Base-by-base conservation (phyloP, 2,329 filamentous ascomycete species). In the Neoascochyta sp. region DNA sequence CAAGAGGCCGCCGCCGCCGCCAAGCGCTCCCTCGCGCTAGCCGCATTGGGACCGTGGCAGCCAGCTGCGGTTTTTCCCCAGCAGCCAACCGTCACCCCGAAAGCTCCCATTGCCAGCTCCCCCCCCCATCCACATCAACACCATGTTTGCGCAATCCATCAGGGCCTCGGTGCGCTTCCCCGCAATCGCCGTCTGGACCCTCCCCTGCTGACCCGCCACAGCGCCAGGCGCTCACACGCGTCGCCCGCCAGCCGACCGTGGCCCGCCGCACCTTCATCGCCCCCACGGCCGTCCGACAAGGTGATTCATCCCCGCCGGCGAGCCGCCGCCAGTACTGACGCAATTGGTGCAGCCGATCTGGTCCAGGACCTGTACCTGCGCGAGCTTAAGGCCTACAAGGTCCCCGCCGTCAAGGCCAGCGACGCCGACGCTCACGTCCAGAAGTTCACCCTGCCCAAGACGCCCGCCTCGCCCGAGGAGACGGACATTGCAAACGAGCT, bases 361-460 rank as follows among this genome's bases (percentile, higher is more conserved):
- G 86, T 98, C 57, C 92, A 96, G 72, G 90, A 96, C 66, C 79
- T 98, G 63, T 98, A 98, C 77, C 81, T 98, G 55, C 84, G 83
- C 68, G 89, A 96, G 71, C 81, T 98, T 64, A 92, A 90, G 73
- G 79, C 80, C 69, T 96, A 95, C 83, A 96, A 96, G 79, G 73
- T 81, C 45, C 74, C 85, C 34, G 73, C 80, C 50, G 65, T 90
- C 71, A 95, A 95, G 76, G 76, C 87, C 45, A 78, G 79, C 57
- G 92, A 96, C 62, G 74, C 89, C 62, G 83, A 90, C 54, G 89
- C 86, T 63, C 84, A 94, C 56, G 92, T 96, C 56, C 85, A 92
- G 66, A 86, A 80, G 66, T 98, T 96, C 75, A 62, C 64, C 60
- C 64, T 82, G 47, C 92, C 92, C 57, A 80, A 84, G 67, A 69